These are phyloP conservation scores for Akebia trifoliata DNA, from an alignment of 164 flowering plant species.

Conservation along the genomic window DNA sequence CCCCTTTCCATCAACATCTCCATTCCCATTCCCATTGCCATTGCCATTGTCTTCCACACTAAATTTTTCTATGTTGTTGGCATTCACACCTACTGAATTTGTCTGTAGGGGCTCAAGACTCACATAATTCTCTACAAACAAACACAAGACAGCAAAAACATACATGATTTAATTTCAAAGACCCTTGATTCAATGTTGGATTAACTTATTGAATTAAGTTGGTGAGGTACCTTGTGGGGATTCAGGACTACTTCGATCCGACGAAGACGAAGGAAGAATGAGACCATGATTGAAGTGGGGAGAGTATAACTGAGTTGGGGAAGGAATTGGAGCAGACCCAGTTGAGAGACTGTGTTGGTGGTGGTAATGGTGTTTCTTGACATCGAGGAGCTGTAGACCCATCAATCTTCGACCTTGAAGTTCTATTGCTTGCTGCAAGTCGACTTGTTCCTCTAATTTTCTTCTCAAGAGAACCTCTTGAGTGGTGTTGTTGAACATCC, in stretches of 20 bases:
- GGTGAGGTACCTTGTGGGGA: conserved; percentile 2
- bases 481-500: conserved; percentile 59
- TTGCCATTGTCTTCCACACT: conserved; percentile 10
- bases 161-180: not conserved
- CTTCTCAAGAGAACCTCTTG: conserved; percentile 63
- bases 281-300: conserved; percentile 24
- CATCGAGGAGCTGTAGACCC: conserved; percentile 68
- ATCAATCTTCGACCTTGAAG: conserved; percentile 68
- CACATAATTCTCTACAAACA: conserved; percentile 22
- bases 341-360: conserved; percentile 31
- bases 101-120: conserved; percentile 23
- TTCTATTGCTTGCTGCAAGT: conserved; percentile 81
- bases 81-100: conserved; percentile 24
- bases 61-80: conserved; percentile 12
- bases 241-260: conserved; percentile 32
- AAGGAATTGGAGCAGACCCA: conserved; percentile 29
- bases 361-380: conserved; percentile 46
- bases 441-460: conserved; percentile 77
- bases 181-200: too few species aligned
- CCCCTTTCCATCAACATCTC: too few species aligned
- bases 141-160: too few species aligned
- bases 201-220: too few species aligned
- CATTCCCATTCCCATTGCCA: conserved; percentile 22
- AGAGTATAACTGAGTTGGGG: conserved; percentile 24
- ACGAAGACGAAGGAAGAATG: conserved; percentile 14